These are phyloP conservation scores for Pulveroboletus ravenelii DNA, from an alignment of 768 basidiomycete species.

Conservation along the genomic window DNA sequence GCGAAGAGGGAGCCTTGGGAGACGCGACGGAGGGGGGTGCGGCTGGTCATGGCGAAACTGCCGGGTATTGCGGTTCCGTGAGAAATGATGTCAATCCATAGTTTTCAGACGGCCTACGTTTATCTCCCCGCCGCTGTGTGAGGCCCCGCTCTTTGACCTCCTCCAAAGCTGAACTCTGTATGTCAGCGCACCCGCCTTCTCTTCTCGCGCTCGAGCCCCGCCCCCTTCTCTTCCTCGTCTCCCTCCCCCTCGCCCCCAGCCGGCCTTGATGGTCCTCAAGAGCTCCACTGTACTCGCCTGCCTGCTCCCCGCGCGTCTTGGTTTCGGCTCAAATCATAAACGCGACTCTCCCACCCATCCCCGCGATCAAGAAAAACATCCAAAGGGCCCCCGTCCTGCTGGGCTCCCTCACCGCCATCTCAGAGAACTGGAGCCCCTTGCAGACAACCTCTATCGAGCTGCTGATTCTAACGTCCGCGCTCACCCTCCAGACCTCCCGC, in stretches of 20 bases:
- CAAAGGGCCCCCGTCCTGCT: constrained; percentile 23
- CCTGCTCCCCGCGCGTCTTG: constrained; percentile 37
- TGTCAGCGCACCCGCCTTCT: constrained; percentile 4
- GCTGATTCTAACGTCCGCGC: constrained; percentile 14
- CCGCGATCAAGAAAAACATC: constrained; percentile 14
- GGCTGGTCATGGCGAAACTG: constrained; percentile 19
- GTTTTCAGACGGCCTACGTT: no score
- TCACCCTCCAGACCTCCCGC: neutral
- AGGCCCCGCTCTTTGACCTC: no score
- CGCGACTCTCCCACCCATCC: constrained; percentile 5
- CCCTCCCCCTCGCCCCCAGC: neutral
- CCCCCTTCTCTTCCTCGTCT: neutral
- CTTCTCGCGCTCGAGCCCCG: neutral
- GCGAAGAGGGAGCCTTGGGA: constrained; percentile 89
- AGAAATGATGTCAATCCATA: constrained; percentile 11
- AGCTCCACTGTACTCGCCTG: constrained; percentile 29
- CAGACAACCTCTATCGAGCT: constrained; percentile 24
- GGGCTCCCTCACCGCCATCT: constrained; percentile 30
- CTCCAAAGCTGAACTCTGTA: constrained; percentile 1
- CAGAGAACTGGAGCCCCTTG: constrained; percentile 32
- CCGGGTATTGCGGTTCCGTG: neutral
- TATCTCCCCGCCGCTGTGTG: constrained; percentile 17
- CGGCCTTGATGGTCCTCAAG: constrained; percentile 33
- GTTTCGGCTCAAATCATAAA: constrained; percentile 19
- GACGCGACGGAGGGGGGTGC: constrained; percentile 82